Evolutionary conservation across 2,329 filamentous ascomycete genomes (phyloP).

Genomic region (Septoria petroselini): DNA sequence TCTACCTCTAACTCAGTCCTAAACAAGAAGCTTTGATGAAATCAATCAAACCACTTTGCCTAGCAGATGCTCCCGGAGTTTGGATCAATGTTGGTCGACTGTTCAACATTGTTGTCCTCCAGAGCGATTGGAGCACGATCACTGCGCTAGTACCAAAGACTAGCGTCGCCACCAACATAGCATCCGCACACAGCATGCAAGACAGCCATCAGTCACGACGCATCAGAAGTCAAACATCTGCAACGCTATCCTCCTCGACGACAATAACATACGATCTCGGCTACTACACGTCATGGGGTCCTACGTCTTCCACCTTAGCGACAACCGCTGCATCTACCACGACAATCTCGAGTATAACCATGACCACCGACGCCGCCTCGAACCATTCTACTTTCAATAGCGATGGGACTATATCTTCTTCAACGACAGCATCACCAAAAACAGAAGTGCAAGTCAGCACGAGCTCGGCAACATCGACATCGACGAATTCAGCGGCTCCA

Average conservation of each 20-base stretch:
- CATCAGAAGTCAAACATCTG: not conserved
- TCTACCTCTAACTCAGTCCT: conserved; percentile 9
- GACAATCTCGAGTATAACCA: not conserved
- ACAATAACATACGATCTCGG: not conserved
- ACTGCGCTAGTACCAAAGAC: not conserved
- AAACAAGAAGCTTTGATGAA: conserved; percentile 11
- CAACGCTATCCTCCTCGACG: not conserved
- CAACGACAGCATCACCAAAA: not conserved
- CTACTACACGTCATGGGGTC: not conserved
- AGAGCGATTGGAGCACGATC: not conserved
- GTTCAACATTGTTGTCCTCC: too few species aligned
- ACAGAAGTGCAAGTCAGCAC: not conserved
- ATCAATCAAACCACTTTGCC: conserved; percentile 2
- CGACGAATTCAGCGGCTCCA: not conserved
- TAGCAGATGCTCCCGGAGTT: not conserved
- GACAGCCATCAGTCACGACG: not conserved
- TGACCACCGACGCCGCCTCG: not conserved
- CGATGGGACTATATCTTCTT: not conserved
- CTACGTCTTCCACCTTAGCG: not conserved
- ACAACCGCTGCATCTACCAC: not conserved
- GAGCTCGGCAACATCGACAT: not conserved
- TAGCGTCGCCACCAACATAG: not conserved
- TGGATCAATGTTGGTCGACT: not conserved
- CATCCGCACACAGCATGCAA: not conserved
- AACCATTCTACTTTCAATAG: not conserved